Evolutionary conservation across 2,329 filamentous ascomycete genomes (phyloP).

Genomic region (Neofusicoccum ribis): DNA sequence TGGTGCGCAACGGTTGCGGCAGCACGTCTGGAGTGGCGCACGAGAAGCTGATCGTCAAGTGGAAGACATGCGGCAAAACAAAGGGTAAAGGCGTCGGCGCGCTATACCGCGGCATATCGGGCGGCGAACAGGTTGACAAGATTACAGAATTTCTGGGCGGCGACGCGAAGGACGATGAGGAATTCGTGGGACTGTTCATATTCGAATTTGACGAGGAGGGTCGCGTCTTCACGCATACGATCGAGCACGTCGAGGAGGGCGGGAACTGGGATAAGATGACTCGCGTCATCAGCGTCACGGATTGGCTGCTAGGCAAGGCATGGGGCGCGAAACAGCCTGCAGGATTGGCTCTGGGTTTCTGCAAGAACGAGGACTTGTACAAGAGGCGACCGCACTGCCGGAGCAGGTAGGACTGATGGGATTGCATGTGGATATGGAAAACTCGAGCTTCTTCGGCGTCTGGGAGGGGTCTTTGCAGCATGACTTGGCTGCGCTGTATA

Average conservation of each 20-base stretch:
- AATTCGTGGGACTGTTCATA: slow-evolving; percentile 89
- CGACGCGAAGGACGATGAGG: slow-evolving; percentile 54
- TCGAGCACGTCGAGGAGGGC: slow-evolving; percentile 86
- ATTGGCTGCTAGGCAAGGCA: slow-evolving; percentile 87
- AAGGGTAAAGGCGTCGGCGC: slow-evolving; percentile 45
- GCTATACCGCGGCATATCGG: slow-evolving; percentile 44
- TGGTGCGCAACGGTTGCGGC: slow-evolving; percentile 61
- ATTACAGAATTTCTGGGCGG: slow-evolving; percentile 58
- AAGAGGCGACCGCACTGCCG: slow-evolving; percentile 26
- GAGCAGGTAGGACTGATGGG: slow-evolving; percentile 11
- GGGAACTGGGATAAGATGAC: slow-evolving; percentile 81
- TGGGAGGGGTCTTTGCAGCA: background rate
- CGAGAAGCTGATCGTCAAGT: slow-evolving; percentile 88
- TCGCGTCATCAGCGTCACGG: slow-evolving; percentile 85
- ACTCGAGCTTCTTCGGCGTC: background rate
- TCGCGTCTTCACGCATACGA: slow-evolving; percentile 81
- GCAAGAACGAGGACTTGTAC: slow-evolving; percentile 27
- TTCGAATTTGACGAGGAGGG: slow-evolving; percentile 94
- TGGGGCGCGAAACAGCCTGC: slow-evolving; percentile 47
- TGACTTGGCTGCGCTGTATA: background rate
- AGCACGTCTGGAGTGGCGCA: slow-evolving; percentile 46
- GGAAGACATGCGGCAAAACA: slow-evolving; percentile 69
- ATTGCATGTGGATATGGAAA: slow-evolving; percentile 11
- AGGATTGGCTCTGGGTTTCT: slow-evolving; percentile 19
- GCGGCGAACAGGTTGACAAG: slow-evolving; percentile 53